Conservation (phyloP, 176 grass and related monocot genomes). For the Phoenix dactylifera region DNA sequence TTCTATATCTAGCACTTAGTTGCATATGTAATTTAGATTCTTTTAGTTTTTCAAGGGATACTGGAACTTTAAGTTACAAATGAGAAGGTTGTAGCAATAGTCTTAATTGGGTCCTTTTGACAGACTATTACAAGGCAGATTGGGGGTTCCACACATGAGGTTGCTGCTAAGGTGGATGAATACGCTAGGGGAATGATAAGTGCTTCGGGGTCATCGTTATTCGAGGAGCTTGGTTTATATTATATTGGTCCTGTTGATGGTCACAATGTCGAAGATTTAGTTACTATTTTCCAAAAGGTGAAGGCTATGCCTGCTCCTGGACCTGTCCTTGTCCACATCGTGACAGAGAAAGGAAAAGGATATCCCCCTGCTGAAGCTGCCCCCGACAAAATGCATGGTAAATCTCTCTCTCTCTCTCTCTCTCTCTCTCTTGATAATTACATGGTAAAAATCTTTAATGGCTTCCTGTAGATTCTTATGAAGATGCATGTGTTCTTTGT, state of each 20-base stretch:
- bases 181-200: conserved; percentile 74
- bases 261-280: conserved; percentile 68
- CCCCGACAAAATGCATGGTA: conserved; percentile 82
- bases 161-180: conserved; percentile 80
- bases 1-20: too few species aligned
- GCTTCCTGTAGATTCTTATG: not conserved
- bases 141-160: conserved; percentile 50
- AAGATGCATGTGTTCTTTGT: not conserved
- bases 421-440: not conserved
- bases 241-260: conserved; percentile 97
- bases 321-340: conserved; percentile 74
- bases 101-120: too few species aligned
- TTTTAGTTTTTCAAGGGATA: too few species aligned
- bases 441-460: not conserved
- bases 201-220: conserved; percentile 44
- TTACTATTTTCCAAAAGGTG: conserved; percentile 72
- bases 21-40: too few species aligned
- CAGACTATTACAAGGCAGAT: conserved; percentile 78
- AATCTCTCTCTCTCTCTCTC: not conserved
- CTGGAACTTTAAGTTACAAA: too few species aligned
- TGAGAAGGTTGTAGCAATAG: too few species aligned
- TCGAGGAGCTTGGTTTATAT: conserved; percentile 94
- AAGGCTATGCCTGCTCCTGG: conserved; percentile 75
- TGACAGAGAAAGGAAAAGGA: conserved; percentile 88
- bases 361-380: conserved; percentile 85